Evolutionary conservation across 331 rosid genomes (phyloP), one percentile per base, ranked within the genome.

Genomic region (Malus hybrid): DNA sequence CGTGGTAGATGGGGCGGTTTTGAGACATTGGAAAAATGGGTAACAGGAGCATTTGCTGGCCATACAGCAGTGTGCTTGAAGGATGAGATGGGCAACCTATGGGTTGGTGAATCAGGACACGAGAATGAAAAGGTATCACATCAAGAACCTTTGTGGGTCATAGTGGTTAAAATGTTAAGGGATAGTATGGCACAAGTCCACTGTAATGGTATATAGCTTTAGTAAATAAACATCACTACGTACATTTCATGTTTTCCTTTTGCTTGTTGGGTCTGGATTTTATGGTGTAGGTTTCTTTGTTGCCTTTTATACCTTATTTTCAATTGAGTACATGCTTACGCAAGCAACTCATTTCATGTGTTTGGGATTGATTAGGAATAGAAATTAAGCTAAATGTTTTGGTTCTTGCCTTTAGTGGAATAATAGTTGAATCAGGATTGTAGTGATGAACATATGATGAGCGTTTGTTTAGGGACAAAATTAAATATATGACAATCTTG

Each of bases 1-100:
- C 97, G 98, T 50, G 98, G 98, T 73, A 89, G 97, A 70, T 93
- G 98, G 98, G 98, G 98, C 52, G 98, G 98, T 71, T 93, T 93
- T 75, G 97, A 93, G 90, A 90, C 97, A 20, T 80, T 93, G 74
- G 98, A 93, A 72, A 93, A 90, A 80, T 93, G 98, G 98, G 97
- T 93, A 28, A 90, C 98, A 0, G 98, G 98, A 69, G 84, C 98
- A 80, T 93, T 90, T 88, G 98, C 98, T 46, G 98, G 98, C 69
- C 98, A 93, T 81, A 90, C 98, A 31, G 90, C 98, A 62, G 98
- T 93, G 75, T 93, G 98, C 85, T 88, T 90, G 85, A 93, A 93
- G 87, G 98, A 93, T 75, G 97, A 90, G 36, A 83, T 69, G 85
- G 98, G 97, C 19, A 87, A 85, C 75, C 87, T 93, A 73, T 93